These are phyloP conservation scores for Lathyrus oleraceus DNA, from an alignment of 306 rosid genomes.

Conservation along the genomic window DNA sequence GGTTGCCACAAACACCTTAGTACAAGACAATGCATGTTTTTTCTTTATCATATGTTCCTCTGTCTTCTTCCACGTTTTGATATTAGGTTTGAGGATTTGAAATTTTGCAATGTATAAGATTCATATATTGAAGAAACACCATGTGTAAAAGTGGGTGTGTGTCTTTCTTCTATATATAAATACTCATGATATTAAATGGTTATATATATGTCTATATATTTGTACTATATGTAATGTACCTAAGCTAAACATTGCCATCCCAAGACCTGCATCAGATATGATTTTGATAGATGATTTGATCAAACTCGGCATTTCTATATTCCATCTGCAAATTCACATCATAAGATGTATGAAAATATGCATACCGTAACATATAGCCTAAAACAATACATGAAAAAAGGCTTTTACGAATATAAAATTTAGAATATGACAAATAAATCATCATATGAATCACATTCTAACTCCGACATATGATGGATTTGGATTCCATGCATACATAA, in stretches of 20 bases:
- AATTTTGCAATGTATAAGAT: background rate
- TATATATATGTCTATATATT: background rate
- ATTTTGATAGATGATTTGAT: conserved; percentile 75
- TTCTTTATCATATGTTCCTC: background rate
- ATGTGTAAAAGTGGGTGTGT: background rate
- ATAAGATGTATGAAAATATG: conserved; percentile 5
- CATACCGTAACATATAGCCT: background rate
- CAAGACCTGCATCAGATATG: conserved; percentile 92
- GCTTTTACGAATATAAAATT: background rate
- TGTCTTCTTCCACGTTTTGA: conserved; percentile 19
- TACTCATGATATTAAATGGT: background rate
- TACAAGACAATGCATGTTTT: conserved; percentile 23
- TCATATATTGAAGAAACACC: background rate
- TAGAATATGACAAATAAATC: background rate
- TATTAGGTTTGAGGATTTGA: conserved; percentile 1
- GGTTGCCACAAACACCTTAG: conserved; percentile 28
- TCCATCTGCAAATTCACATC: conserved; percentile 61
- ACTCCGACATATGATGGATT: too few species aligned
- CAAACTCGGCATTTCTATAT: conserved; percentile 75
- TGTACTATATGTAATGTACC: conserved; percentile 45
- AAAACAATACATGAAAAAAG: background rate
- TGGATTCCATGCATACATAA: too few species aligned
- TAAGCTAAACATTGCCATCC: conserved; percentile 98
- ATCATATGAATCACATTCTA: background rate
- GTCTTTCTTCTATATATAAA: background rate